phyloP scores from a whole-genome alignment of 352 stramenopile species.

The Saprolegnia parasitica region DNA sequence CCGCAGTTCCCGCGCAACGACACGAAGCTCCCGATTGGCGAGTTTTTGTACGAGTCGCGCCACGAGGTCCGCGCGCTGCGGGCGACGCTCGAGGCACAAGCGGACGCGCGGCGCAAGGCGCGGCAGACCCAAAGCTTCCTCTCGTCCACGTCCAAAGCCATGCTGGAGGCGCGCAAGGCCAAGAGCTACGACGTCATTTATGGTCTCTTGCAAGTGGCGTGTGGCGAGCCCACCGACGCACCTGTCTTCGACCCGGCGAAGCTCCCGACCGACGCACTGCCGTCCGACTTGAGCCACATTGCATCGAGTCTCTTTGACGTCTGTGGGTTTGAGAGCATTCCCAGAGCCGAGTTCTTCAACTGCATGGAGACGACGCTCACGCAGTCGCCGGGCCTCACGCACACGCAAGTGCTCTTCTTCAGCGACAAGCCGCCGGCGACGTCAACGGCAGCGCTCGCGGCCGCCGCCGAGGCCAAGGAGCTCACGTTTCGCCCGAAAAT shows the following conservation, averaged over 20 bases:
- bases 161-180: slow-evolving; percentile 50
- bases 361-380: slow-evolving; percentile 64
- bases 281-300: slow-evolving; percentile 48
- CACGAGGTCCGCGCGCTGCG: slow-evolving; percentile 59
- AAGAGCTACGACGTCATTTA: slow-evolving; percentile 61
- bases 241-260: slow-evolving; percentile 34
- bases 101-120: slow-evolving; percentile 39
- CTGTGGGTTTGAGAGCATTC: slow-evolving; percentile 45
- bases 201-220: slow-evolving; percentile 1
- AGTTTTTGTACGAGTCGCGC: slow-evolving; percentile 66
- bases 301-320: slow-evolving; percentile 64
- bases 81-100: slow-evolving; percentile 41
- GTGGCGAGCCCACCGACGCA: neutral
- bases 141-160: slow-evolving; percentile 50
- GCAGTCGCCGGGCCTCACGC: slow-evolving; percentile 57
- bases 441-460: slow-evolving; percentile 27
- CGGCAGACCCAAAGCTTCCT: slow-evolving; percentile 50
- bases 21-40: slow-evolving; percentile 58
- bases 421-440: slow-evolving; percentile 43
- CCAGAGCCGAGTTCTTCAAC: slow-evolving; percentile 36
- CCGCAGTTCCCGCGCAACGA: slow-evolving; percentile 71
- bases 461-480: slow-evolving; percentile 39
- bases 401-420: slow-evolving; percentile 70
- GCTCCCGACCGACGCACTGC: slow-evolving; percentile 44
- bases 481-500: slow-evolving; percentile 67